phyloP scores from a whole-genome alignment of 1,284 basidiomycete species.

The Ceratobasidium theobromae region DNA sequence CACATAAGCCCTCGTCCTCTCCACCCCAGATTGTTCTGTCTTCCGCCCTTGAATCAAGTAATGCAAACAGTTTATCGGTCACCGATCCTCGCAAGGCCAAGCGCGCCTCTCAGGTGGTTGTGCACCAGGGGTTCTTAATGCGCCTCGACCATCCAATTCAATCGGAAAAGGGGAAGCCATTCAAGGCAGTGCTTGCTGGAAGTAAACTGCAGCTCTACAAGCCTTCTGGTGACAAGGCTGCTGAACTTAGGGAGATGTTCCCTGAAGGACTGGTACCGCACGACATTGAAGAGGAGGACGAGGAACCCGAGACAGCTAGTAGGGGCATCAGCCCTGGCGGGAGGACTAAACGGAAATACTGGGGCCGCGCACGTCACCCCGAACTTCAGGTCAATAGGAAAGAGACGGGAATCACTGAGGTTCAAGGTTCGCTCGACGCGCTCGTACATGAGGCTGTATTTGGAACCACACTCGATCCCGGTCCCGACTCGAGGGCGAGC shows the following conservation, averaged over 20 bases:
- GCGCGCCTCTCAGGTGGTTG: slow-evolving; percentile 74
- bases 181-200: slow-evolving; percentile 76
- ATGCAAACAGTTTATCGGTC: slow-evolving; percentile 1
- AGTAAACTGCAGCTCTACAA: slow-evolving; percentile 82
- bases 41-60: slow-evolving; percentile 25
- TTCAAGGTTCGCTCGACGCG: slow-evolving; percentile 71
- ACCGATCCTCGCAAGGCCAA: slow-evolving; percentile 42
- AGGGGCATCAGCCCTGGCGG: slow-evolving; percentile 37
- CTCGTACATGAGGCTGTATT: slow-evolving; percentile 77
- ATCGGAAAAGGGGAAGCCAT: slow-evolving; percentile 66
- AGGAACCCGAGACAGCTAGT: slow-evolving; percentile 50
- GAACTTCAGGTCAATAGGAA: slow-evolving; percentile 54
- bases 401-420: slow-evolving; percentile 51
- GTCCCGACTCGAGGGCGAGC: not conserved
- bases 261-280: slow-evolving; percentile 49
- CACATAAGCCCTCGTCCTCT: not conserved
- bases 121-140: slow-evolving; percentile 72
- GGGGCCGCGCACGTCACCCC: slow-evolving; percentile 75
- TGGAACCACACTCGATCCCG: slow-evolving; percentile 64
- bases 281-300: slow-evolving; percentile 35
- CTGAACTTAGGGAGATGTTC: slow-evolving; percentile 69
- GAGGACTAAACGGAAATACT: slow-evolving; percentile 48
- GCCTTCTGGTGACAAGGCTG: slow-evolving; percentile 64
- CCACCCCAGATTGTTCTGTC: slow-evolving; percentile 29
- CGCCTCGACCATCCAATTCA: slow-evolving; percentile 47